Conservation (phyloP, 306 rosid genomes). For the Gynostemma pentaphyllum region DNA sequence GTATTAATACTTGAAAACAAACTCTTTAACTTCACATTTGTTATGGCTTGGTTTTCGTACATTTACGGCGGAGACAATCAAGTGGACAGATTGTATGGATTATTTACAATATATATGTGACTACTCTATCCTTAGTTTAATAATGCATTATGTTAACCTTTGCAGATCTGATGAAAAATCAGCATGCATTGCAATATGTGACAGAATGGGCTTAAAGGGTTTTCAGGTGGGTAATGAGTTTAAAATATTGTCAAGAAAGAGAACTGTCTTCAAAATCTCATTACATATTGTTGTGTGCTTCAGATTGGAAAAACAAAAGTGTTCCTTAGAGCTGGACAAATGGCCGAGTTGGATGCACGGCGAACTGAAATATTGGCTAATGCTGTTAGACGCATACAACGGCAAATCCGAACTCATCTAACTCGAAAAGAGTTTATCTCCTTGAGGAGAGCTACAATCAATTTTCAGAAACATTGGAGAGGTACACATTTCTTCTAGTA, state of each 20-base stretch:
- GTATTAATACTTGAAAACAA: constrained; percentile 29
- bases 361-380: constrained; percentile 71
- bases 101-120: neutral
- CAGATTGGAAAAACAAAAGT: constrained; percentile 84
- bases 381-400: constrained; percentile 60
- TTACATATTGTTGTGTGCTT: constrained; percentile 8
- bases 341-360: constrained; percentile 85
- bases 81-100: neutral
- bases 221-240: constrained; percentile 42
- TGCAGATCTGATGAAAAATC: constrained; percentile 75
- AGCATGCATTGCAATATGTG: constrained; percentile 58
- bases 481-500: constrained; percentile 26
- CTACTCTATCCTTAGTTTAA: neutral
- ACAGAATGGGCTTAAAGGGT: constrained; percentile 71
- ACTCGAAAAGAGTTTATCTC: constrained; percentile 57
- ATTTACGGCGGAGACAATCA: neutral
- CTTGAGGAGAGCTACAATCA: constrained; percentile 43
- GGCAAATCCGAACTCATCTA: constrained; percentile 69
- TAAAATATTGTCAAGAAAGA: neutral
- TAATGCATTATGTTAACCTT: constrained; percentile 12
- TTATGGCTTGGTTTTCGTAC: neutral
- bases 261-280: constrained; percentile 1
- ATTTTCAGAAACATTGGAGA: constrained; percentile 66
- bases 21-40: constrained; percentile 10
- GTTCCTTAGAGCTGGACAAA: constrained; percentile 87